phyloP scores from a whole-genome alignment of 2,329 filamentous ascomycete genomes.

The Cordyceps cateniannulata region DNA sequence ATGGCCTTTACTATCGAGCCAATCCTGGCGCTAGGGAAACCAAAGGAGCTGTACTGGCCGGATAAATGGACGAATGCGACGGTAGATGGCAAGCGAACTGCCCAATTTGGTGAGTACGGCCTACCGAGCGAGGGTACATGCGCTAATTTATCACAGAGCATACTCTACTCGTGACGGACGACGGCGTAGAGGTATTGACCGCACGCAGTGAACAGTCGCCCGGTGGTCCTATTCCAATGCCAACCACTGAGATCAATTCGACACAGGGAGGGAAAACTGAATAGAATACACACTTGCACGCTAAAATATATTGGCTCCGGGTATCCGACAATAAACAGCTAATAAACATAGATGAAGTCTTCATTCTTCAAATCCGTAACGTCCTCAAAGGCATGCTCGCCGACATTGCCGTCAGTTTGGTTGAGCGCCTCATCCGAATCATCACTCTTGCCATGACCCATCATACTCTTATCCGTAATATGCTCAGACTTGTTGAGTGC shows the following conservation, averaged over 20 bases:
- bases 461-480: slow-evolving; percentile 47
- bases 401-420: slow-evolving; percentile 17
- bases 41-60: slow-evolving; percentile 92
- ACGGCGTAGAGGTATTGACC: slow-evolving; percentile 75
- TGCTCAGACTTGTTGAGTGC: slow-evolving; percentile 35
- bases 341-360: slow-evolving; percentile 53
- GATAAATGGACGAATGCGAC: slow-evolving; percentile 98
- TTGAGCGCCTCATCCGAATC: slow-evolving; percentile 19
- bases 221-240: slow-evolving; percentile 63
- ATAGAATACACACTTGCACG: not conserved
- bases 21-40: slow-evolving; percentile 90
- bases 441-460: slow-evolving; percentile 29
- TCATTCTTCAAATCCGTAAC: slow-evolving; percentile 53
- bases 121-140: not conserved
- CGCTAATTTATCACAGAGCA: slow-evolving; percentile 51
- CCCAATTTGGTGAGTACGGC: slow-evolving; percentile 71
- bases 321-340: not conserved
- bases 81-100: slow-evolving; percentile 78
- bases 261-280: not conserved
- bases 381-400: slow-evolving; percentile 41
- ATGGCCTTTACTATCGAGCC: slow-evolving; percentile 99
- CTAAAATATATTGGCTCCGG: not conserved
- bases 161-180: slow-evolving; percentile 74
- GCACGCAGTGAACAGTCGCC: slow-evolving; percentile 66
- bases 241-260: slow-evolving; percentile 20